Evolutionary conservation across 1,284 basidiomycete species (phyloP).

Genomic region (Boletus hoseneyae): DNA sequence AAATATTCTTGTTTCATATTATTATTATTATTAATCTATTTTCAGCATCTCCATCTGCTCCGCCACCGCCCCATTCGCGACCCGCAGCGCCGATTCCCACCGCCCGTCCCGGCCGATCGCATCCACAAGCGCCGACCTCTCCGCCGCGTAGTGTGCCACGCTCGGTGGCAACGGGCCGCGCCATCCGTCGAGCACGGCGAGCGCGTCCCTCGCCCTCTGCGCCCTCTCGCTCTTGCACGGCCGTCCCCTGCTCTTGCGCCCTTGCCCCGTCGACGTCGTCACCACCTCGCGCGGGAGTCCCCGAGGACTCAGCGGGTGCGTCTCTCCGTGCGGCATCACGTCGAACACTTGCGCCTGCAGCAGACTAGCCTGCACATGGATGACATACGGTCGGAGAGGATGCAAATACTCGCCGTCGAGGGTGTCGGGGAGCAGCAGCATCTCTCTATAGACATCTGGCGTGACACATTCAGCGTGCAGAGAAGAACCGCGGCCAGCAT

Average conservation of each 20-base stretch:
- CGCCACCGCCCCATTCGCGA: slow-evolving; percentile 48
- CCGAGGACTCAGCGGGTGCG: slow-evolving; percentile 56
- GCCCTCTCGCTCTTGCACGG: slow-evolving; percentile 60
- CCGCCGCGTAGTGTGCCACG: slow-evolving; percentile 36
- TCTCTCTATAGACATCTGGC: slow-evolving; percentile 51
- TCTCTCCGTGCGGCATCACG: slow-evolving; percentile 50
- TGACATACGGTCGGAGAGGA: slow-evolving; percentile 46
- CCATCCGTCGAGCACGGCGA: slow-evolving; percentile 51
- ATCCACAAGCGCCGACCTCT: slow-evolving; percentile 42
- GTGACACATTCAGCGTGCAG: slow-evolving; percentile 6
- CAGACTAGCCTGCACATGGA: slow-evolving; percentile 47
- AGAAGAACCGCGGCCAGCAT: background rate
- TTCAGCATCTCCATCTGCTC: slow-evolving; percentile 52
- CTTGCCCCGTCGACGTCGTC: background rate
- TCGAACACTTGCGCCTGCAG: slow-evolving; percentile 50
- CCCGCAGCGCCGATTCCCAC: slow-evolving; percentile 30
- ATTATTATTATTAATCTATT: background rate
- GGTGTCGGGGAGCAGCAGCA: slow-evolving; percentile 44
- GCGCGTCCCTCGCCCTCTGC: slow-evolving; percentile 40
- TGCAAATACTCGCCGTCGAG: slow-evolving; percentile 39
- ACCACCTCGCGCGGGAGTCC: slow-evolving; percentile 62
- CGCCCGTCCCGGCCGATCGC: slow-evolving; percentile 25
- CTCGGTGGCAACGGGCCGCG: slow-evolving; percentile 37
- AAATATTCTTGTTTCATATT: background rate
- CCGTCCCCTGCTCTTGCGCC: slow-evolving; percentile 58